phyloP scores from a whole-genome alignment of 768 basidiomycete species.

The Leccinum longicurvipes region DNA sequence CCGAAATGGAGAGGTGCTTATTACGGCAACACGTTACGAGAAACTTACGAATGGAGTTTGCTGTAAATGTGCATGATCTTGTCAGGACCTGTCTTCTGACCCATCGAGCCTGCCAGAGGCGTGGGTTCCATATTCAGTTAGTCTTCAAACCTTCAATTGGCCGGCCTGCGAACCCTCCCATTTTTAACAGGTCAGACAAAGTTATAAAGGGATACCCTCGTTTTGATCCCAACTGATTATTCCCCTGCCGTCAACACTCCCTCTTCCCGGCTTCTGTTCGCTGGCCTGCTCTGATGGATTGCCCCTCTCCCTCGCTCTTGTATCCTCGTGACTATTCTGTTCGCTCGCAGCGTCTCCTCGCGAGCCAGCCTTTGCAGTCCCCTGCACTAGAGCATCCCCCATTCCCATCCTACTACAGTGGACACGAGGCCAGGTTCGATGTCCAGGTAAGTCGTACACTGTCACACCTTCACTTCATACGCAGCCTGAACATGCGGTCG shows the following conservation, averaged over 20 bases:
- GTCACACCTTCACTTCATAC: not conserved
- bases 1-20: slow-evolving; percentile 27
- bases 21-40: slow-evolving; percentile 29
- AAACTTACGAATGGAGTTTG: slow-evolving; percentile 25
- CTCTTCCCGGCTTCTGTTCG: slow-evolving; percentile 7
- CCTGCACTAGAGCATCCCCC: slow-evolving; percentile 3
- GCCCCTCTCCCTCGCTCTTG: not conserved
- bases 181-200: slow-evolving; percentile 24
- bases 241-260: slow-evolving; percentile 22
- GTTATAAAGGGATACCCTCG: slow-evolving; percentile 29
- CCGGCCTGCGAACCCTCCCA: slow-evolving; percentile 18
- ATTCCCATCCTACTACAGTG: not conserved
- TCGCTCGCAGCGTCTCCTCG: not conserved
- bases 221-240: slow-evolving; percentile 3
- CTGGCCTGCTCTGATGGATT: slow-evolving; percentile 11
- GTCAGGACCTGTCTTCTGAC: slow-evolving; percentile 29
- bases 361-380: not conserved
- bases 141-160: slow-evolving; percentile 14
- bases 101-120: slow-evolving; percentile 29
- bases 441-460: slow-evolving; percentile 14
- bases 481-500: not conserved
- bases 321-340: not conserved
- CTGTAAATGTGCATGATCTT: slow-evolving; percentile 28
- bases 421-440: slow-evolving; percentile 24
- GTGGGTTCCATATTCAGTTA: slow-evolving; percentile 31